Base-by-base conservation (phyloP, 140 eudicot genomes). In the Stevia rebaudiana region DNA sequence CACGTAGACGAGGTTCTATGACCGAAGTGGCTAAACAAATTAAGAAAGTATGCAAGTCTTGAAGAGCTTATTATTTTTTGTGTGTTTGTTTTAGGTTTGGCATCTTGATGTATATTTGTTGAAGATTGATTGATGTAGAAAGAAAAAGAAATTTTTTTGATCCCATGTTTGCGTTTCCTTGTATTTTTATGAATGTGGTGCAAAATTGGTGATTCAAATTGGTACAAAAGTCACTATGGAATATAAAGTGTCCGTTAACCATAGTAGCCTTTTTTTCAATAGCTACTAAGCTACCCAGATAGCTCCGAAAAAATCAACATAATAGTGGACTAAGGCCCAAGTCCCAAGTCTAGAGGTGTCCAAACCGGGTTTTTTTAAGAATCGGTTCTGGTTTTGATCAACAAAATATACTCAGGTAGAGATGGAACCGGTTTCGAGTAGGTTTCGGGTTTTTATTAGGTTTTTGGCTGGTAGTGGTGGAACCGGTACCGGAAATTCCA, bases 1-100 rank as follows among this genome's bases (percentile, higher is more conserved):
- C 84, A 1, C 80, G 74, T 5, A 61, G 76, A 28, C 85, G 89
- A 24, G 80, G 72, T 22, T 19, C 73, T 9, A 85, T 85, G 76
- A 44, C 33, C 6, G 83, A 76, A 52, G 82, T 82, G 12, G 56
- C 19, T 0, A 41, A 44, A 37, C 78, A 61, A 11, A 65, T 85
- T 9, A 58, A 71, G 74, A 81, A 70, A 74, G 75, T 84, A 63
- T 72, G 79, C 71, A 19, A 3, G 18, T 21, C 58, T 63, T 68
- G 67, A 72, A 63, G 33, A 16, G 35, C 3, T 25, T 44, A 2
- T 50, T 21, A 19, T 40, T 17, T 58, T 18, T 36, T 51, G 13
- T 51, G n/a, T 69, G 25, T 72, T 63, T 41, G 25, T 35, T 19
- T 33, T 15, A 53, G 19, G 18, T 72, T 54, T 72, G 28, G 12